Percentiles rank a stretch among this genome's conserved stretches.
Evolutionary conservation across 2,329 filamentous ascomycete species (phyloP).

Genomic region (Neofusicoccum cordaticola): DNA sequence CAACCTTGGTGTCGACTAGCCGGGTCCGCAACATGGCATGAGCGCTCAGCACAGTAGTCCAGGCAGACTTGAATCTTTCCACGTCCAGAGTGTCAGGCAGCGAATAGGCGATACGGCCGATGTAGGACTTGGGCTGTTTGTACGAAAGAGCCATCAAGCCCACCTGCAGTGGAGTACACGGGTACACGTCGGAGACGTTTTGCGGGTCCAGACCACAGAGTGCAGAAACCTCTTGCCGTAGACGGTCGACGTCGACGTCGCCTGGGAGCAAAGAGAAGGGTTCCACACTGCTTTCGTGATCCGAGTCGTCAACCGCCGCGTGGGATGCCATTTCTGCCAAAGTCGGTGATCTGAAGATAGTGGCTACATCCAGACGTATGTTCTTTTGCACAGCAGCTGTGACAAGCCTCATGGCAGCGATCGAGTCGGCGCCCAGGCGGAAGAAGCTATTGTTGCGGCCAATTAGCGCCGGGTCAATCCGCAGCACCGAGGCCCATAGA

Average conservation of each 20-base stretch:
- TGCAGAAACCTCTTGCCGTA: slow-evolving; percentile 35
- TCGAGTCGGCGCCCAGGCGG: slow-evolving; percentile 34
- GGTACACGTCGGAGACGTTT: slow-evolving; percentile 39
- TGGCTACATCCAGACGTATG: not conserved
- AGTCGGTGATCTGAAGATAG: not conserved
- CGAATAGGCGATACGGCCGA: slow-evolving; percentile 35
- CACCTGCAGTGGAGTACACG: slow-evolving; percentile 43
- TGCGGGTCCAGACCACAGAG: slow-evolving; percentile 27
- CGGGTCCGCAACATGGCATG: slow-evolving; percentile 40
- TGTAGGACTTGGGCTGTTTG: slow-evolving; percentile 37
- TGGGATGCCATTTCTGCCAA: not conserved
- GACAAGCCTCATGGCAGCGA: slow-evolving; percentile 31
- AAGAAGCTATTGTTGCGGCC: slow-evolving; percentile 22
- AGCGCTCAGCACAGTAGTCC: slow-evolving; percentile 30
- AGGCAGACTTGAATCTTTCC: slow-evolving; percentile 36
- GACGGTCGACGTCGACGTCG: not conserved
- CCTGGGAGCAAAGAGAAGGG: not conserved
- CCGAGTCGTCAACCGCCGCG: not conserved
- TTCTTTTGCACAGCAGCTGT: not conserved
- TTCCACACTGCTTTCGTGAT: not conserved
- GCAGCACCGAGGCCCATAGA: not conserved
- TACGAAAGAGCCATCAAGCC: slow-evolving; percentile 40
- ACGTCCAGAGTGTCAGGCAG: slow-evolving; percentile 23
- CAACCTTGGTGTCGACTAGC: slow-evolving; percentile 22
- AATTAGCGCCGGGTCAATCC: not conserved